These are phyloP conservation scores for Penicillium lagena DNA, from an alignment of 495 filamentous ascomycete genomes.

Conservation along the genomic window DNA sequence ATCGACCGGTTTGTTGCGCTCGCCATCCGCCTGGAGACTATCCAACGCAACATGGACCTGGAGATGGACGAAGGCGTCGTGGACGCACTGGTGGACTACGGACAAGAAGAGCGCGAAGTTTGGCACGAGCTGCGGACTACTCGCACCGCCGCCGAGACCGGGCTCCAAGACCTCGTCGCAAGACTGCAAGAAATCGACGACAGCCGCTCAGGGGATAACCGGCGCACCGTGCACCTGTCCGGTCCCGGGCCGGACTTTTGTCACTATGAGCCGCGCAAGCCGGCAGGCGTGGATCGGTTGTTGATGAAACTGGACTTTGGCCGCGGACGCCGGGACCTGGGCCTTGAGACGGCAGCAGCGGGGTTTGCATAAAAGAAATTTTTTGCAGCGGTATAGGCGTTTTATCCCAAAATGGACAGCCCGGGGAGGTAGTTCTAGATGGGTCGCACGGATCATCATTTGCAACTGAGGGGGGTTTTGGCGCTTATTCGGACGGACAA, in stretches of 20 bases:
- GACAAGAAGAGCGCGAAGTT: conserved; percentile 59
- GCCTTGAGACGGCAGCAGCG: no score
- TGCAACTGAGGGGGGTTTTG: no score
- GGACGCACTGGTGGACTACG: conserved; percentile 64
- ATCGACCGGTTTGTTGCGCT: conserved; percentile 74
- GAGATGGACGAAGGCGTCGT: conserved; percentile 74
- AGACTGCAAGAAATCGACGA: conserved; percentile 55
- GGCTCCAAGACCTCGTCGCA: conserved; percentile 56
- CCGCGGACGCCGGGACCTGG: no score
- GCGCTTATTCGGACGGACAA: no score
- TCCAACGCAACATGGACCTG: conserved; percentile 68
- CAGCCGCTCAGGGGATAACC: conserved; percentile 37
- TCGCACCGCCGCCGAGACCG: conserved; percentile 29
- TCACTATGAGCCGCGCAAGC: conserved; percentile 56
- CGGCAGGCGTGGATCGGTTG: conserved; percentile 70
- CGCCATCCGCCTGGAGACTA: conserved; percentile 59
- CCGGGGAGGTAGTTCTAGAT: no score
- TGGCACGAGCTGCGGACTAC: conserved; percentile 45
- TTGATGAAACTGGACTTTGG: conserved; percentile 82
- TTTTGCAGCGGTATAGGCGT: conserved; percentile 1
- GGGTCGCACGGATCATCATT: no score
- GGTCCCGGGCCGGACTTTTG: conserved; percentile 17
- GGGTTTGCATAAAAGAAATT: background rate
- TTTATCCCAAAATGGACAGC: background rate
- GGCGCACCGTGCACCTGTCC: conserved; percentile 2